Evolutionary conservation across 164 flowering plant genomes (phyloP).

Genomic region (Brasenia schreberi): DNA sequence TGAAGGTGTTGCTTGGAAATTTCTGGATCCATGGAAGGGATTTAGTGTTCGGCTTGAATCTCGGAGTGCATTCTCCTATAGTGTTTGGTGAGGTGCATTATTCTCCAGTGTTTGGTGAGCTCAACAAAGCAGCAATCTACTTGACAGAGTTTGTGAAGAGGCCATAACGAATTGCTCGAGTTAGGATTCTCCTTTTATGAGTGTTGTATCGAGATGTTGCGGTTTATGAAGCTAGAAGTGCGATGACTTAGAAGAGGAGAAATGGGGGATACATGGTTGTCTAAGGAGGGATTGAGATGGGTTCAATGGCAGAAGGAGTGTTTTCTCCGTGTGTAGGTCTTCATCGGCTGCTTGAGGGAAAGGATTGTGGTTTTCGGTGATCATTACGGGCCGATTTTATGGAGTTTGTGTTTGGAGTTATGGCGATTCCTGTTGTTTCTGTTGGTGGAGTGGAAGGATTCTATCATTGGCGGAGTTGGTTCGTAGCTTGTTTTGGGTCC

Average conservation of each 20-base stretch:
- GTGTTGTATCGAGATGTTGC: not conserved
- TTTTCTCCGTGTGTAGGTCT: conserved; percentile 23
- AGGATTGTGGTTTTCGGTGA: conserved; percentile 35
- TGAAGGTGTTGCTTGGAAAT: not conserved
- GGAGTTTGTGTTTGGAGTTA: conserved; percentile 31
- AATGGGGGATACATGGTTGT: conserved; percentile 73
- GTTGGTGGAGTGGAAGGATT: conserved; percentile 46
- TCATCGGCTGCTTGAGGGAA: conserved; percentile 30
- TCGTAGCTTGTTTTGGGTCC: conserved; percentile 54
- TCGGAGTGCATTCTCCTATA: no score
- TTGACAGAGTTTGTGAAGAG: no score
- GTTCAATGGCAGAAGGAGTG: conserved; percentile 46
- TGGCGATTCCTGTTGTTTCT: conserved; percentile 24
- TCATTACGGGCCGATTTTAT: conserved; percentile 78
- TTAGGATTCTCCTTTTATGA: no score
- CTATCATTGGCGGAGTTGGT: conserved; percentile 35
- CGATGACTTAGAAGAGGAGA: not conserved
- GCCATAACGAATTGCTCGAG: no score
- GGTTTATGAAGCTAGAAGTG: not conserved
- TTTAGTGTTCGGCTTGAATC: no score
- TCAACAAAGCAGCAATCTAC: no score
- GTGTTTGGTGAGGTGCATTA: no score
- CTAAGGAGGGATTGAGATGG: conserved; percentile 85
- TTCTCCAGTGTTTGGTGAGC: no score
- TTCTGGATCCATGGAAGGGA: no score